Conservation (phyloP, 2,329 filamentous ascomycete genomes). For the Teratosphaeria destructans region DNA sequence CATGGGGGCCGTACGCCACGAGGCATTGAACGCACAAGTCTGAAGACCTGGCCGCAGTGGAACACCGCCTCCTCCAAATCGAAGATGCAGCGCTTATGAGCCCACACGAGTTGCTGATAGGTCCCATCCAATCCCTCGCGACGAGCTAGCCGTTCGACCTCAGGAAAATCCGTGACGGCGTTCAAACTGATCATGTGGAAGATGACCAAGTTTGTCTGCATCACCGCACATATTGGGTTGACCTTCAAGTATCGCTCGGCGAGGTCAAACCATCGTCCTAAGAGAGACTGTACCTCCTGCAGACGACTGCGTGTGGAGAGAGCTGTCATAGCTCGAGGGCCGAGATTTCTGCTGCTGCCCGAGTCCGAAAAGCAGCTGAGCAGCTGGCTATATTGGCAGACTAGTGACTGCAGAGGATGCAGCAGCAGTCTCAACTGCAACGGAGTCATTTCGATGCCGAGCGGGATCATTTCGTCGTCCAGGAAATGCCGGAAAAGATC, state of each 20-base stretch:
- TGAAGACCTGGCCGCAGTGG: conserved; percentile 58
- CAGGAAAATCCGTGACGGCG: conserved; percentile 55
- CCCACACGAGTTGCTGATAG: conserved; percentile 44
- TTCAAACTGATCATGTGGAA: conserved; percentile 64
- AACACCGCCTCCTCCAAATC: conserved; percentile 54
- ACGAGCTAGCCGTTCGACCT: conserved; percentile 56
- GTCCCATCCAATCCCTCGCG: conserved; percentile 48
- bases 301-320: conserved; percentile 50
- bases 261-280: conserved; percentile 59
- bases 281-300: conserved; percentile 53
- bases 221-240: conserved; percentile 49
- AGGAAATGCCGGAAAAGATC: conserved; percentile 60
- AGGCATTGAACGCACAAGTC: conserved; percentile 51
- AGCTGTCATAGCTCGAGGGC: conserved; percentile 42
- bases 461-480: conserved; percentile 48
- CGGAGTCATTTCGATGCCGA: conserved; percentile 43
- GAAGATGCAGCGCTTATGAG: conserved; percentile 53
- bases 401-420: conserved; percentile 56
- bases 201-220: conserved; percentile 55
- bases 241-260: conserved; percentile 45
- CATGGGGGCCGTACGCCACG: conserved; percentile 52
- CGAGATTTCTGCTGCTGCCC: conserved; percentile 35
- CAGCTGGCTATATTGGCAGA: conserved; percentile 55
- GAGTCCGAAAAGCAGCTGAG: conserved; percentile 55
- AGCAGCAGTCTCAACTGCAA: conserved; percentile 56